Percentiles rank a stretch among this genome's conserved stretches.
Conservation (phyloP, 768 basidiomycete species). For the Leccinum imitatum region DNA sequence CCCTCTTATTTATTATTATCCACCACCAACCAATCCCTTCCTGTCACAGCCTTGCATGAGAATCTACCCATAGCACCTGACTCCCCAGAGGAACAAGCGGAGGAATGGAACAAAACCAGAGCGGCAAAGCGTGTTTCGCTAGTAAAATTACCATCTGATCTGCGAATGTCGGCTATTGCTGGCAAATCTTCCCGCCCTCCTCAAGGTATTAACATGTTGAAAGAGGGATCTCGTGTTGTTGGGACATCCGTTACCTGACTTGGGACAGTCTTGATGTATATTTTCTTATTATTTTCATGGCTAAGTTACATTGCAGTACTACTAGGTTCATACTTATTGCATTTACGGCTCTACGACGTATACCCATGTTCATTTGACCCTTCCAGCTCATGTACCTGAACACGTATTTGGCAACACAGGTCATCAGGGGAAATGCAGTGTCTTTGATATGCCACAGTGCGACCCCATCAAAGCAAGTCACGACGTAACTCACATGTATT, state of each 20-base stretch:
- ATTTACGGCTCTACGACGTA: constrained; percentile 8
- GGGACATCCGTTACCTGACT: constrained; percentile 5
- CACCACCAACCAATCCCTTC: constrained; percentile 19
- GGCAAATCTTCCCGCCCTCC: constrained; percentile 15
- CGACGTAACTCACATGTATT: neutral
- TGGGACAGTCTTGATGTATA: neutral
- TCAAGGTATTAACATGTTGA: constrained; percentile 3
- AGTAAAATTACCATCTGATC: constrained; percentile 65
- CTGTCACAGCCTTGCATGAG: constrained; percentile 39
- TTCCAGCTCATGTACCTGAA: neutral
- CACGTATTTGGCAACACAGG: neutral
- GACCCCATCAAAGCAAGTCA: constrained; percentile 2
- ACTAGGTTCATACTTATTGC: constrained; percentile 3
- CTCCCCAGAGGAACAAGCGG: constrained; percentile 66
- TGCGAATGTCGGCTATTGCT: constrained; percentile 31
- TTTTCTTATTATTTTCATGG: constrained; percentile 9
- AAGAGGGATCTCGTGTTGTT: constrained; percentile 12
- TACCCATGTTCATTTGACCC: constrained; percentile 7
- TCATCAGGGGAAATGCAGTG: neutral
- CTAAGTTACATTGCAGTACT: constrained; percentile 5
- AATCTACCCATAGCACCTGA: constrained; percentile 48
- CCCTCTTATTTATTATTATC: constrained; percentile 25
- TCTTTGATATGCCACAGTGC: constrained; percentile 1
- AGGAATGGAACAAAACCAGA: constrained; percentile 84
- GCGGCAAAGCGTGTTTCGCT: constrained; percentile 84